Evolutionary conservation across 768 basidiomycete species (phyloP).

Genomic region (Wakefieldia striispora): DNA sequence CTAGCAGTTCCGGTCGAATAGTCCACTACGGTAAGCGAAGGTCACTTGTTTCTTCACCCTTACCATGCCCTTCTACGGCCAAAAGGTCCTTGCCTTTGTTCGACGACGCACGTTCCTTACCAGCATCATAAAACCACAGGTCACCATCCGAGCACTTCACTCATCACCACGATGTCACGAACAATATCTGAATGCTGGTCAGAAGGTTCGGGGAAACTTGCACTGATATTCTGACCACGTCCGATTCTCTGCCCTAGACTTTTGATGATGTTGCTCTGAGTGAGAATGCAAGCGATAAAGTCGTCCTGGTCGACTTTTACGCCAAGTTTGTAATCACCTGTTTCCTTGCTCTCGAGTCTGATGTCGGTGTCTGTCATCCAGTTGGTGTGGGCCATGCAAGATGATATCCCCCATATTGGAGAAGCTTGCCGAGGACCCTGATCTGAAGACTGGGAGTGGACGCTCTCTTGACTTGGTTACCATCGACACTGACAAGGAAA

Average conservation of each 20-base stretch:
- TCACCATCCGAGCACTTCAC: conserved; percentile 35
- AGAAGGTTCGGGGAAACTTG: conserved; percentile 33
- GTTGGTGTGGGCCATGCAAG: conserved; percentile 81
- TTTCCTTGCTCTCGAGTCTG: conserved; percentile 1
- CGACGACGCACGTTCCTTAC: conserved; percentile 6
- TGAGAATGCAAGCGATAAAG: conserved; percentile 40
- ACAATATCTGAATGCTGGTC: conserved; percentile 47
- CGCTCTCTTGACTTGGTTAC: conserved; percentile 69
- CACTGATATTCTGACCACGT: neutral
- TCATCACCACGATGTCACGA: conserved; percentile 31
- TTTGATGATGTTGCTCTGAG: conserved; percentile 33
- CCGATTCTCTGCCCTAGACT: conserved; percentile 26
- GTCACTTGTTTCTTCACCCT: neutral
- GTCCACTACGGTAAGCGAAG: no score
- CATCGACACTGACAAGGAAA: conserved; percentile 57
- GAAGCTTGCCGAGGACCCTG: conserved; percentile 47
- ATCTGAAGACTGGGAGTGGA: conserved; percentile 49
- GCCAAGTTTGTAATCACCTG: conserved; percentile 57
- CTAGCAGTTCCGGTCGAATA: no score
- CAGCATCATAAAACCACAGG: conserved; percentile 23
- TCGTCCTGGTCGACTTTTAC: conserved; percentile 77
- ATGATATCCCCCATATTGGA: conserved; percentile 68
- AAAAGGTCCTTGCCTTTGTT: conserved; percentile 1
- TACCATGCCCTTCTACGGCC: conserved; percentile 16
- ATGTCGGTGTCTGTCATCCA: conserved; percentile 27